Evolutionary conservation across 2,329 filamentous ascomycete genomes (phyloP).

Genomic region (Botrytis byssoidea): DNA sequence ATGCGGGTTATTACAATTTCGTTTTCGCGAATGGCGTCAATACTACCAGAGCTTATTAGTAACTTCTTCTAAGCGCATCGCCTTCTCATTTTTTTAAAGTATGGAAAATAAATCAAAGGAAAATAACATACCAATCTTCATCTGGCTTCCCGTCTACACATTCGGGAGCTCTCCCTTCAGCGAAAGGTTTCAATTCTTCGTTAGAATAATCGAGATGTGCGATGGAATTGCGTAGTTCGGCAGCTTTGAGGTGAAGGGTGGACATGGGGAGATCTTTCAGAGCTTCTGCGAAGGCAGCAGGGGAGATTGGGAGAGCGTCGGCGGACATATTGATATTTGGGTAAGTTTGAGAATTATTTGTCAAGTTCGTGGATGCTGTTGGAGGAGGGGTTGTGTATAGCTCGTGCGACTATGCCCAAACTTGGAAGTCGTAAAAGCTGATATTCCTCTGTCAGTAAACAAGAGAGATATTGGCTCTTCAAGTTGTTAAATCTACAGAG

Average conservation of each 20-base stretch:
- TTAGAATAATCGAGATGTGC: constrained; percentile 73
- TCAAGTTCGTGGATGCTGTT: background rate
- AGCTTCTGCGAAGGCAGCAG: constrained; percentile 63
- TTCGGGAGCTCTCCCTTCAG: constrained; percentile 43
- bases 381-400: background rate
- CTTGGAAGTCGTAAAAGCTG: background rate
- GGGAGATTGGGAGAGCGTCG: constrained; percentile 58
- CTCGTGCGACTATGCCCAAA: background rate
- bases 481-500: background rate
- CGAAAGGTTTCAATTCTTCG: constrained; percentile 67
- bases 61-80: constrained; percentile 66
- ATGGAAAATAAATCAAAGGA: background rate
- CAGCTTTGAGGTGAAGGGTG: constrained; percentile 67
- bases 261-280: constrained; percentile 64
- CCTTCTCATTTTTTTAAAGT: constrained; percentile 66
- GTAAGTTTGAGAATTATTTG: background rate
- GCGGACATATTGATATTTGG: constrained; percentile 53
- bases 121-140: constrained; percentile 54
- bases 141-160: constrained; percentile 51
- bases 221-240: constrained; percentile 74
- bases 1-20: constrained; percentile 66
- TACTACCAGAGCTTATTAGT: constrained; percentile 58
- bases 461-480: background rate
- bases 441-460: background rate
- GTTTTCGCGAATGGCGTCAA: constrained; percentile 73